Base-by-base conservation (phyloP, 306 rosid species). In the Ormosia emarginata region DNA sequence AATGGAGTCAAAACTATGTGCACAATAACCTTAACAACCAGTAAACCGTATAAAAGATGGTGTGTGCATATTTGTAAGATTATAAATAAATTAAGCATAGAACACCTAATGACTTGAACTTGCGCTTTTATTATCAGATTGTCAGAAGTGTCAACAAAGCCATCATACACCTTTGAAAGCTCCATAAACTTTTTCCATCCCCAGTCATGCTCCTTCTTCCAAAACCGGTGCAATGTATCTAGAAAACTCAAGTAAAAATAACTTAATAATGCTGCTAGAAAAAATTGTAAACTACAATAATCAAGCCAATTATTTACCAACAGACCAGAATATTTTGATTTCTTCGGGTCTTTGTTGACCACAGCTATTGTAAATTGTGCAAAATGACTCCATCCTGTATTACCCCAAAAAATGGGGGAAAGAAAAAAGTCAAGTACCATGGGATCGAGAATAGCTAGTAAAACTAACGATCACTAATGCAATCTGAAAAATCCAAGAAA, bases 141-240 rank as follows among this genome's bases (percentile, higher is more conserved):
- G 90, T 96, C 99, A 53, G 94, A 94, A 47, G 89, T 73, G 59
- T 96, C 99, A 87, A 96, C 91, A 87, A 96, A 96, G 80, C 99
- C 99, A 15, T 96, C 99, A 75, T 87, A 81, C 56, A 96, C 98
- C 92, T 96, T 94, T 8, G 99, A 90, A 58, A 92, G 91, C 91
- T 96, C 99, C 99, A 96, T 96, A 83, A 94, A 94, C 73, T 96
- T 96, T 83, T 96, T 96, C 98, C 99, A 96, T 65, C 99, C 99
- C 99, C 99, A 96, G 84, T 96, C 99, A 85, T 94, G 99, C 84
- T 96, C 99, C 89, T 96, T 96, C 95, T 96, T 96, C 98, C 98
- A 96, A 84, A 96, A 96, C 11, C 99, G 97, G 87, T 96, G 99
- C 81, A 96, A 89, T 11, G 99, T 96, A 87, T 96, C 99, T 96